These are phyloP conservation scores for Colletotrichum liaoningense DNA, from an alignment of 2,329 filamentous ascomycete genomes.

Conservation along the genomic window DNA sequence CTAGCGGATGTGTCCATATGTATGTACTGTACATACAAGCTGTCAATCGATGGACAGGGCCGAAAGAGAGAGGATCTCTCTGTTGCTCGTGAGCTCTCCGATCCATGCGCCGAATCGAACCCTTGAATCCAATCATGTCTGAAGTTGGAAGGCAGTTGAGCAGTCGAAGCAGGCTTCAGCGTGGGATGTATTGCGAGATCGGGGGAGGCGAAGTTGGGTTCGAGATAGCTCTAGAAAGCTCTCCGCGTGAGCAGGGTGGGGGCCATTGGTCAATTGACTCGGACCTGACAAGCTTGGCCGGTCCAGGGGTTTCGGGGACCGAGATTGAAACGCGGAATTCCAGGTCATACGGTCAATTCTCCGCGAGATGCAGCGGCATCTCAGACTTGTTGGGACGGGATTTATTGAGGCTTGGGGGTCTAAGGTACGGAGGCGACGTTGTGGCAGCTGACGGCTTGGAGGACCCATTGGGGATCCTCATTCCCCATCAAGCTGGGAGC, in stretches of 20 bases:
- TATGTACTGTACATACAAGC: neutral
- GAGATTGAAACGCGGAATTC: slow-evolving; percentile 17
- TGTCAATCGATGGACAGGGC: slow-evolving; percentile 4
- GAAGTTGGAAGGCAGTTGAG: neutral
- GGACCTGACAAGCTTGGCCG: neutral
- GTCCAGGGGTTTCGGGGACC: slow-evolving; percentile 24
- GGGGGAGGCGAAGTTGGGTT: neutral
- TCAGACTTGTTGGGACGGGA: slow-evolving; percentile 19
- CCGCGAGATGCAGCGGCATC: slow-evolving; percentile 12
- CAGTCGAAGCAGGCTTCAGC: neutral
- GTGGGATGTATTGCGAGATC: slow-evolving; percentile 16
- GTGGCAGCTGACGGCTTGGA: slow-evolving; percentile 11
- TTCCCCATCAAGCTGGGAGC: slow-evolving; percentile 1
- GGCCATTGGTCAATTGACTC: slow-evolving; percentile 30
- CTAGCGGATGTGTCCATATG: neutral
- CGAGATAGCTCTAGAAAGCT: slow-evolving; percentile 33
- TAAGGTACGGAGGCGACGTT: neutral
- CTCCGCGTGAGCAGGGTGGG: slow-evolving; percentile 10
- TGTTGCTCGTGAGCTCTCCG: neutral
- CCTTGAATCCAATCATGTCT: neutral
- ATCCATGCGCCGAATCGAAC: slow-evolving; percentile 14
- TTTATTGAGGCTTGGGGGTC: neutral
- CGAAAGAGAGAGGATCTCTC: neutral
- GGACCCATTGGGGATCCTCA: slow-evolving; percentile 15
- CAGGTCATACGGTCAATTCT: slow-evolving; percentile 20